Conservation (phyloP, 2,329 filamentous ascomycete genomes). For the Talaromyces sp. region DNA sequence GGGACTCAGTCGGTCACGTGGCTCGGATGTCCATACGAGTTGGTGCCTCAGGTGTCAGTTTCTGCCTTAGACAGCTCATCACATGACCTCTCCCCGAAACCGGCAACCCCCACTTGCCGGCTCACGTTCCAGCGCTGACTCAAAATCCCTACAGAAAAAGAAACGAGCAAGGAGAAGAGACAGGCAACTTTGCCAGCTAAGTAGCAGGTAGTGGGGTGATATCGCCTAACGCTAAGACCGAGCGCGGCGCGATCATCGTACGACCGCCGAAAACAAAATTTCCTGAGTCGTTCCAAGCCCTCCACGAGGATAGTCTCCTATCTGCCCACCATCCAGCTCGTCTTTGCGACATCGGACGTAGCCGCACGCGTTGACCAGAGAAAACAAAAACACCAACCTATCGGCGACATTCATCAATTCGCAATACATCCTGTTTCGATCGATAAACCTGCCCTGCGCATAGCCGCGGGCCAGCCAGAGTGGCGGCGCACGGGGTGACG, state of each 20-base stretch:
- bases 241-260: not conserved
- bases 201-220: not conserved
- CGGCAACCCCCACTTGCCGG: conserved; percentile 10
- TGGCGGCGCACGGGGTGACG: conserved; percentile 34
- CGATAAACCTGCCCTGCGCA: conserved; percentile 10
- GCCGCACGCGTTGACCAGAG: conserved; percentile 5
- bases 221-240: not conserved
- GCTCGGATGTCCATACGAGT: not conserved
- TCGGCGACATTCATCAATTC: not conserved
- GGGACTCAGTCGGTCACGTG: not conserved
- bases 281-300: not conserved
- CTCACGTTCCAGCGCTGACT: not conserved
- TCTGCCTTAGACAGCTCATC: not conserved
- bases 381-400: not conserved
- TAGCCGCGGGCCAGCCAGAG: conserved; percentile 29
- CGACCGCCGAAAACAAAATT: not conserved
- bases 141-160: not conserved
- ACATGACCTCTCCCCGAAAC: conserved; percentile 13
- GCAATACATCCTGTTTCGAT: conserved; percentile 1
- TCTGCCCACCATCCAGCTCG: not conserved
- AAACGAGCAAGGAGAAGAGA: not conserved
- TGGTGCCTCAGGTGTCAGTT: conserved; percentile 1
- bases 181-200: not conserved
- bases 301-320: not conserved
- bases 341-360: conserved; percentile 18